Evolutionary conservation across 2,329 filamentous ascomycete species (phyloP), one percentile per base, ranked within the genome.

Genomic region (Emmonsia crescens): DNA sequence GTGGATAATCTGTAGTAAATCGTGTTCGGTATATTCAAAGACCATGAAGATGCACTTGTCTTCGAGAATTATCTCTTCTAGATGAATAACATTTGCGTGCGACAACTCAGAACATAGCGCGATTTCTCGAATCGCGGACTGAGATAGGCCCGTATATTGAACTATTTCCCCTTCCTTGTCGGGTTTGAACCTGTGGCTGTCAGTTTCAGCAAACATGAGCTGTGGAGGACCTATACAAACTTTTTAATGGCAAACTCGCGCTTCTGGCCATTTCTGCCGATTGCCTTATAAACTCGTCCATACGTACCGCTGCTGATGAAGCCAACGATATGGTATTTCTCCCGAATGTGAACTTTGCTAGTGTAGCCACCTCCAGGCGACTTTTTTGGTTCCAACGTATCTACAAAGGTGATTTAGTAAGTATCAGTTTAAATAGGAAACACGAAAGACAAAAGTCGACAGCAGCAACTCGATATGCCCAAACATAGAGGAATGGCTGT

Each of bases 21-120:
- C 94, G 74, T 99, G 94, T 76, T 99, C 94, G 67, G 94, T 94
- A 74, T 96, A 99, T 75, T 97, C 94, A 69, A 99, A 97, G 1
- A 99, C 92, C 89, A 99, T 99, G 77, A 92, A 99, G 73, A 99
- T 97, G 78, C 92, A 96, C 78, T 97, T 97, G 75, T 96, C 92
- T 77, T 99, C 93, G 2, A 99, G 82, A 69, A 99, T 96, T 70
- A 96, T 97, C 76, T 99, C 94, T 64, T 93, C 86, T 1, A 96
- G 84, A 63, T 88, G 86, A 67, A 99, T 93, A 40, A 99, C 87
- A 72, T 97, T 97, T 61, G 85, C 80, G 74, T 99, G 91, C 62
- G 83, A 85, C 31, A 99, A 82, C 73, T 99, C 94, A 44, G 90
- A 94, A 76, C 94, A 99, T 0, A 99, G 80, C 19, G 93, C 91